Base-by-base conservation (phyloP, 768 basidiomycete species). In the Lactarius psammicola region DNA sequence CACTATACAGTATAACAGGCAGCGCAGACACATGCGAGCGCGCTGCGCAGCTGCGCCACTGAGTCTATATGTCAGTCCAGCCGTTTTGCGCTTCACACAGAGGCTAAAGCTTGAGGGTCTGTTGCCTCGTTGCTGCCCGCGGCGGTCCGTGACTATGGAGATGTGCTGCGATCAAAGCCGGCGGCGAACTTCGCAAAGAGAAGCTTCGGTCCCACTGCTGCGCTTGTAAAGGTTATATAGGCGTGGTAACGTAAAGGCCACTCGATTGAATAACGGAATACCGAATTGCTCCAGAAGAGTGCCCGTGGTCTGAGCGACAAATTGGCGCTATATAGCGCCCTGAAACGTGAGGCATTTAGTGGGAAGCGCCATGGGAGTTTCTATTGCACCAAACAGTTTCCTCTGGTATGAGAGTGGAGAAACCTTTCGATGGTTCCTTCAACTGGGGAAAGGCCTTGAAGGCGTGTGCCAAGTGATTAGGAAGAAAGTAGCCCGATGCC, bases 381-480 rank as follows among this genome's bases (percentile, higher is more conserved):
- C 40, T 31, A 30, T 40, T 23, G 2, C 3, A 33, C 42, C 13
- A 3, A 31, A 33, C 4, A 34, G 44, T 15, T 46, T n/a, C n/a
- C 11, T 20, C 13, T 46, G 46, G 46, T 2, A 51, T 11, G 20
- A 46, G 36, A 30, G 18, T 13, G 8, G 46, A 51, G 33, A 55
- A 63, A 38, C 26, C 36, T 11, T 40, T 51, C 7, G 56, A 51
- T 15, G 44, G 46, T 20, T 40, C 42, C 20, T 40, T 26, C 2
- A 58, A 46, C 3, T 40, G 46, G 11, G 44, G 42, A n/a, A 62
- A n/a, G 60, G 20, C 36, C 34, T n/a, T 59, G 44, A 30, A 53
- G 33, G 4, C 8, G 17, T 30, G 23, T 36, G 34, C 34, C 33
- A 61, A 8, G 23, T 53, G 13, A 1, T 61, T 42, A 4, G 60